These are phyloP conservation scores for Begonia fuchsioides DNA, from an alignment of 306 rosid genomes.

Conservation along the genomic window DNA sequence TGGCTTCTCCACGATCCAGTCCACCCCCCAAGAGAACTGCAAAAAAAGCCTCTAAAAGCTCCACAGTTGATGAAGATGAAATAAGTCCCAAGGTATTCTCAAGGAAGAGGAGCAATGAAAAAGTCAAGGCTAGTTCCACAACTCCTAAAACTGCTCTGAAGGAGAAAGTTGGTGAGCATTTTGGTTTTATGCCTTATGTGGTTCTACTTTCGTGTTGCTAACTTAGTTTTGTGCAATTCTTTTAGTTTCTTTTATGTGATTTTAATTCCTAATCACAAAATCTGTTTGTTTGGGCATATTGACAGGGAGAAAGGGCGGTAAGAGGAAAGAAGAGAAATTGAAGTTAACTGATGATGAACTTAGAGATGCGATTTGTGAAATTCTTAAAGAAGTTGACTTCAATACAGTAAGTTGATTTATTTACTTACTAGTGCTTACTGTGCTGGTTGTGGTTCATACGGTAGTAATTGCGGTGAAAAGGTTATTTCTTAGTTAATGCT, in stretches of 20 bases:
- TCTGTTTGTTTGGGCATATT: constrained; percentile 1
- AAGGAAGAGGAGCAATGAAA: constrained; percentile 64
- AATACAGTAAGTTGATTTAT: constrained; percentile 49
- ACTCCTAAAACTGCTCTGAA: constrained; percentile 35
- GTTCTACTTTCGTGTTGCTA: neutral
- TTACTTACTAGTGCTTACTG: no score
- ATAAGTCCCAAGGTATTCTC: constrained; percentile 70
- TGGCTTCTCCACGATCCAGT: constrained; percentile 31
- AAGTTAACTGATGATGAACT: constrained; percentile 58
- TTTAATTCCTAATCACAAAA: neutral
- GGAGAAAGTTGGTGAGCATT: constrained; percentile 57
- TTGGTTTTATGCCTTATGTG: neutral
- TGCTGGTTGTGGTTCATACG: no score
- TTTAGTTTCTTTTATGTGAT: neutral
- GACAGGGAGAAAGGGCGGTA: constrained; percentile 41
- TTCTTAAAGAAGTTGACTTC: constrained; percentile 94
- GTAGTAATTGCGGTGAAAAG: no score
- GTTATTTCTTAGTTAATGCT: no score
- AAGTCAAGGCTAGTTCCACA: constrained; percentile 30
- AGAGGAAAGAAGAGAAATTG: constrained; percentile 39
- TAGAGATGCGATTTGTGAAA: constrained; percentile 72
- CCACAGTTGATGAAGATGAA: constrained; percentile 44
- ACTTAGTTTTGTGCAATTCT: no score
- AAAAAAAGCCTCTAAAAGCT: constrained; percentile 33
- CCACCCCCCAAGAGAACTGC: constrained; percentile 27